A percentile compares a stretch with the other conserved stretches of the same genome.
Conservation (phyloP, 169 alveolate species). For the Fabrea salina region DNA sequence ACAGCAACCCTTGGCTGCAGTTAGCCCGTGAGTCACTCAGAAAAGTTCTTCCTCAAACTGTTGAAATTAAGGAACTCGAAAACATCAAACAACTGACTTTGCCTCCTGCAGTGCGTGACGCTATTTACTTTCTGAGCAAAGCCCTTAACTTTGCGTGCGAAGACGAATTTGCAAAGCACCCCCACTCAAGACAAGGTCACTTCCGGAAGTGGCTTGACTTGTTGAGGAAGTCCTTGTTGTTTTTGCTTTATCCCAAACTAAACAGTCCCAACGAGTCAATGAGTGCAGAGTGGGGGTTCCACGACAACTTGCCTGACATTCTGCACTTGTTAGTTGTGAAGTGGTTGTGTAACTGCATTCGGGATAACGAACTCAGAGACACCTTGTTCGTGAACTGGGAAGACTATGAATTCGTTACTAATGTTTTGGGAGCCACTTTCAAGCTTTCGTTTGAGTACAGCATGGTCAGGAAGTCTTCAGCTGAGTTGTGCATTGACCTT, state of each 20-base stretch:
- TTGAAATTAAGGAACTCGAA: not conserved
- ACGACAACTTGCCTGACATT: not conserved
- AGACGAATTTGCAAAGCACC: not conserved
- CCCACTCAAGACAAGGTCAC: not conserved
- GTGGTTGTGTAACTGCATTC: not conserved
- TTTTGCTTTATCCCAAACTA: conserved; percentile 5
- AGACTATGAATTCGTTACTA: conserved; percentile 2
- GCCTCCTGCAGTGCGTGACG: not conserved
- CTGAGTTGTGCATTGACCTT: not conserved
- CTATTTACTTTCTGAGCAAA: not conserved
- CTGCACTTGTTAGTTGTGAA: conserved; percentile 18
- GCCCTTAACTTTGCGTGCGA: not conserved
- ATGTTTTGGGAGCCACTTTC: conserved; percentile 16
- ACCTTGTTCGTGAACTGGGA: not conserved
- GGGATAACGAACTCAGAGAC: not conserved
- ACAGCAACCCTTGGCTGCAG: not conserved
- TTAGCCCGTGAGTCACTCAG: not conserved
- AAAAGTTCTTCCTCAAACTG: not conserved
- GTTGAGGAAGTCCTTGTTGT: not conserved
- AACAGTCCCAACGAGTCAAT: not conserved
- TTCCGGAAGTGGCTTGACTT: conserved; percentile 7
- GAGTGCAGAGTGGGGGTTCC: conserved; percentile 19
- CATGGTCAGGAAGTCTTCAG: not conserved
- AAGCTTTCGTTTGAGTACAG: not conserved
- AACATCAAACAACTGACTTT: not conserved